Base-by-base conservation (phyloP, 2,329 filamentous ascomycete genomes). In the Davidsoniella neocaledoniae region DNA sequence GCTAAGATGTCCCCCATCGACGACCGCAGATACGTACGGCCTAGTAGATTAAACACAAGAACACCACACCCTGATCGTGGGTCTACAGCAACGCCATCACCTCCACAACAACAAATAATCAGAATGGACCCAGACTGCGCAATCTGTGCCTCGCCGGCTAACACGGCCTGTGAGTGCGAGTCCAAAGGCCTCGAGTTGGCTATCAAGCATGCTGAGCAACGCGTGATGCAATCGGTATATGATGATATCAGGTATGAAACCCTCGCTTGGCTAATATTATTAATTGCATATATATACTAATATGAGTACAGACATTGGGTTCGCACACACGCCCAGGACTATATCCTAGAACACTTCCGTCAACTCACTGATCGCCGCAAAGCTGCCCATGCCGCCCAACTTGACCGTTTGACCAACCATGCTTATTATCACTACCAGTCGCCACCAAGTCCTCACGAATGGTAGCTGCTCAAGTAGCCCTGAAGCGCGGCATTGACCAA, bases 401-500 rank as follows among this genome's bases (percentile, higher is more conserved):
- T 81, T 53, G 74, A 78, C 42, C 69, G 69, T 48, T 69, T 81
- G 55, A 72, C 66, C 41, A 64, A 67, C 19, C 69, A 73, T 49
- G 71, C 76, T 51, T 73, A 69, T 55, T 69, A 76, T 57, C 74
- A 76, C 62, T 80, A 76, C 58, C 66, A 73, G 54, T 63, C 69
- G 2, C 69, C 68, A 21, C 76, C 77, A 23, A 74, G 80, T 54
- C 77, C 75, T 23, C 70, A 65, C 55, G 73, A 86, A 73, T 86
- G 48, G 67, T 72, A 38, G 71, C 74, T 51, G 82, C 81, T 21
- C 74, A 86, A 58, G 70, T 70, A 14, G 70, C 73, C 45, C 69
- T 86, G 54, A 85, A 86, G 64, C 73, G 76, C 46, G 82, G 81
- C 54, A 82, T 87, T 58, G 82, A 87, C 58, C 79, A 83, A 54